Percentiles rank a stretch among this genome's conserved stretches.
Conservation (phyloP, 495 filamentous ascomycete genomes). For the Xylaria curta region DNA sequence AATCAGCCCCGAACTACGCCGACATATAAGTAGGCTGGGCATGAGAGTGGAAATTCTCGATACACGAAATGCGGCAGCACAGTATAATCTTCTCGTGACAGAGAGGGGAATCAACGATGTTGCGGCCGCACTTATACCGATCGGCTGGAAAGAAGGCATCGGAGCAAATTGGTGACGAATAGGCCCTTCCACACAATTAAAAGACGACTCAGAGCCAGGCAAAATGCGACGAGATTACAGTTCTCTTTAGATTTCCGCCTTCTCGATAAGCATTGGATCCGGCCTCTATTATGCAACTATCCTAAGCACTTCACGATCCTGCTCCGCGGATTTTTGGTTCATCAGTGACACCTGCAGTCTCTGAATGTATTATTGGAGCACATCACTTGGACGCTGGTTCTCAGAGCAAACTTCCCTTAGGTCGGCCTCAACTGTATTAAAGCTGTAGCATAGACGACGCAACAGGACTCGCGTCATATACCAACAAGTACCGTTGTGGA, state of each 20-base stretch:
- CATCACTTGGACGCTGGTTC: not conserved
- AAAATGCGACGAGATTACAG: not conserved
- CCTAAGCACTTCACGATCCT: not conserved
- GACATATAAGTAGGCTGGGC: slow-evolving; percentile 75
- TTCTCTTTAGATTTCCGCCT: not conserved
- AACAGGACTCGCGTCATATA: not conserved
- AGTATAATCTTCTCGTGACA: slow-evolving; percentile 86
- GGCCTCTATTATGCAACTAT: not conserved
- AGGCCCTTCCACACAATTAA: not conserved
- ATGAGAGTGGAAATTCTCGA: slow-evolving; percentile 89
- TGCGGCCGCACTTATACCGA: slow-evolving; percentile 86
- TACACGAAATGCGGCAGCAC: slow-evolving; percentile 91
- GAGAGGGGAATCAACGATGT: slow-evolving; percentile 80
- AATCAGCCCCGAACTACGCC: slow-evolving; percentile 74
- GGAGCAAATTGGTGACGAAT: slow-evolving; percentile 36
- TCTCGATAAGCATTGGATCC: not conserved
- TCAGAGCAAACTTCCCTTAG: not conserved
- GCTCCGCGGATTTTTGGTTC: not conserved
- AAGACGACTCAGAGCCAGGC: not conserved
- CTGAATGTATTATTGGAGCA: not conserved
- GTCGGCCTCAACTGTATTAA: not conserved
- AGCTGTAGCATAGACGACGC: not conserved
- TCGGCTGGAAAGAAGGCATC: slow-evolving; percentile 74
- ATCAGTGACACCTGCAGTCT: not conserved
- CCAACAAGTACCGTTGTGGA: not conserved